phyloP scores from a whole-genome alignment of 805 yeast species.

The Isabelozyma heimii region DNA sequence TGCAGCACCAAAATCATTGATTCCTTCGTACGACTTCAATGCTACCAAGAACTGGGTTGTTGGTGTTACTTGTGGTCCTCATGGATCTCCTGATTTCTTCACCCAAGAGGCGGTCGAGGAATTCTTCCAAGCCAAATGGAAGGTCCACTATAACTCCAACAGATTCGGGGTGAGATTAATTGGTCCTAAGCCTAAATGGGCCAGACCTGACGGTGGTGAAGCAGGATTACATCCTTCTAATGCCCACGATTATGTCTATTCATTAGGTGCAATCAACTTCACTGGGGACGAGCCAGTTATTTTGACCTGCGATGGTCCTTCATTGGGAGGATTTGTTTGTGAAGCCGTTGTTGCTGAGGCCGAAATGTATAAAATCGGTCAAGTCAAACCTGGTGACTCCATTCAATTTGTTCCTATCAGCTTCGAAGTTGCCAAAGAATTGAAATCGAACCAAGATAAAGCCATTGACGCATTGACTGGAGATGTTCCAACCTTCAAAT shows the following conservation, averaged over 20 bases:
- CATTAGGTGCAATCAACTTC: conserved; percentile 94
- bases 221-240: conserved; percentile 99
- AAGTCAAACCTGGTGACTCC: conserved; percentile 90
- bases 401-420: conserved; percentile 78
- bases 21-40: conserved; percentile 47
- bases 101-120: conserved; percentile 67
- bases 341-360: conserved; percentile 94
- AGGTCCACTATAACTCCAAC: conserved; percentile 94
- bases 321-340: conserved; percentile 96
- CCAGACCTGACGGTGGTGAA: conserved; percentile 93
- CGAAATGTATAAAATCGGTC: conserved; percentile 99
- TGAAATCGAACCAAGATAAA: conserved; percentile 61
- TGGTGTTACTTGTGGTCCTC: conserved; percentile 96
- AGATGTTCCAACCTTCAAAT: conserved; percentile 27
- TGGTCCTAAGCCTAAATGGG: conserved; percentile 98
- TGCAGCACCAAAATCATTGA: conserved; percentile 50
- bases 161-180: conserved; percentile 92
- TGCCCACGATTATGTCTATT: conserved; percentile 95
- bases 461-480: conserved; percentile 48
- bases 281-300: conserved; percentile 99
- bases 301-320: conserved; percentile 95
- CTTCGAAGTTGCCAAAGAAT: conserved; percentile 61
- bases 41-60: conserved; percentile 67
- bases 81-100: conserved; percentile 96
- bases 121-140: conserved; percentile 81